Evolutionary conservation across 345 rosid genomes (phyloP), one percentile per base, ranked within the genome.

Genomic region (Turnera subulata): DNA sequence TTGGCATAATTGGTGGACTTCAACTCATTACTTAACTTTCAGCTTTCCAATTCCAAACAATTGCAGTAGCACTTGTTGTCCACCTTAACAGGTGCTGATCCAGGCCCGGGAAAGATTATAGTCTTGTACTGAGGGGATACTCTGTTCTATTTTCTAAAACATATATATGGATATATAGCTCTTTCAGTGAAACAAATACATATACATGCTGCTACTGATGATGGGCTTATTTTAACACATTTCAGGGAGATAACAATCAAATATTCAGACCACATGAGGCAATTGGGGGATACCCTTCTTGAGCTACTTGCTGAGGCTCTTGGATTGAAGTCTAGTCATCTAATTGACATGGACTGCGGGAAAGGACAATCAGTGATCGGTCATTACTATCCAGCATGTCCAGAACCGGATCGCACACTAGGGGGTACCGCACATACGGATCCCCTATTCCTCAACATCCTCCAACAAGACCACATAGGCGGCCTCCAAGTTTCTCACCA

Each of bases 351-450:
- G n/a, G n/a, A 50, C 0, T 73, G 77, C 49, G 39, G 40, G 23
- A 48, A 67, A 55, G 69, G 73, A 14, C 69, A 26, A 17, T 0
- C 16, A 32, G 24, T 73, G 8, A 29, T 11, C 26, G 58, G 69
- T 22, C 73, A 73, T 25, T 67, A 73, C 72, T 58, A 62, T 46
- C 77, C 69, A 18, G 33, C 51, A n/a, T 67, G 77, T 43, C 77
- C 77, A 2, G 63, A 71, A 47, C 71, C 71, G 1, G 45, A 60
- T 4, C 52, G 29, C 4, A 71, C 75, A 15, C 32, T 60, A 26
- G 75, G 75, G 17, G 45, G 32, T 12, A 26, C 57, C 45, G 25
- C 44, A 22, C 71, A 62, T 17, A n/a, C 26, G 0, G 71, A 71
- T 46, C 60, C 64, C 7, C 60, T 25, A 15, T 56, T 72, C 55